A percentile compares a stretch with the other conserved stretches of the same genome.
phyloP scores from a whole-genome alignment of 1,139 yeast species.

The Saccharomyces hybrid region DNA sequence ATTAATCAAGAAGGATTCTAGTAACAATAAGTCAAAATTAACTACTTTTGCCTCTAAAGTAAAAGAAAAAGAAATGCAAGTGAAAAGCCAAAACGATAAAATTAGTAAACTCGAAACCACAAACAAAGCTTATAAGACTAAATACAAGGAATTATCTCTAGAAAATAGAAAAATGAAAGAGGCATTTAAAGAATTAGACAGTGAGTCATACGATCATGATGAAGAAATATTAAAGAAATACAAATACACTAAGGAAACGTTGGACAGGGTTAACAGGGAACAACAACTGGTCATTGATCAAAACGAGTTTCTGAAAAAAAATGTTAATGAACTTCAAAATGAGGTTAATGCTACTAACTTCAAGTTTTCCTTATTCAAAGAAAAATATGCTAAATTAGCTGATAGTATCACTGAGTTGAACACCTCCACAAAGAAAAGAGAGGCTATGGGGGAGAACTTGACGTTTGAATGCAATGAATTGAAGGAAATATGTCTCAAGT shows the following conservation, averaged over 20 bases:
- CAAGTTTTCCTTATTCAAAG: neutral
- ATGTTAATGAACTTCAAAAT: neutral
- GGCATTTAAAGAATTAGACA: neutral
- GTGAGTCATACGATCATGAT: slow-evolving; percentile 1
- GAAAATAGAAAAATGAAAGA: neutral
- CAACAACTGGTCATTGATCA: neutral
- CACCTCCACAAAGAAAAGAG: neutral
- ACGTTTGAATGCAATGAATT: neutral
- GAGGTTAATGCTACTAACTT: slow-evolving; percentile 6
- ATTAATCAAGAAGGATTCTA: neutral
- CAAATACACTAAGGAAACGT: neutral
- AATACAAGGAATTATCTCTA: neutral
- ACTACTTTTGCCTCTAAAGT: neutral
- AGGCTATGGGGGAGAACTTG: neutral
- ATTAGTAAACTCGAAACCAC: neutral
- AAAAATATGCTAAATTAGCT: neutral
- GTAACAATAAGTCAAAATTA: neutral
- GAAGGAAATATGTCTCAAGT: neutral
- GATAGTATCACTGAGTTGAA: neutral
- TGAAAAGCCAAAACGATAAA: neutral
- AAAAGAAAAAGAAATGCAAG: neutral
- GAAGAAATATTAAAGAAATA: slow-evolving; percentile 6
- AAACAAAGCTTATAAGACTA: neutral
- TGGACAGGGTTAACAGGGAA: neutral
- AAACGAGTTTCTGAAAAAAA: neutral